These are phyloP conservation scores for Ogataea trehalophila DNA, from an alignment of 805 yeast species.

Conservation along the genomic window DNA sequence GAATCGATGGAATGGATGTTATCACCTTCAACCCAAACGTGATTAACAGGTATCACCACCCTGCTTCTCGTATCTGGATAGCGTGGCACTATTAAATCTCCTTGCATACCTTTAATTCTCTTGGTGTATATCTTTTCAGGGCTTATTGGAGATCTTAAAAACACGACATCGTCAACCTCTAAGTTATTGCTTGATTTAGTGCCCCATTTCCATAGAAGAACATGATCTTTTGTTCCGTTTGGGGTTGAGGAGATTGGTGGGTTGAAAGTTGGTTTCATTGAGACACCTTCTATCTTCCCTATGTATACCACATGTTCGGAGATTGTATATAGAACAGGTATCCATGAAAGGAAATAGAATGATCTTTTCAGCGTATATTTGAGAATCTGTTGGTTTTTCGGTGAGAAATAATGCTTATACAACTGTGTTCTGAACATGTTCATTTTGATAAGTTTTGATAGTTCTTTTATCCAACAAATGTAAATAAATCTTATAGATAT, in stretches of 20 bases:
- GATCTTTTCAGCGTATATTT: constrained; percentile 28
- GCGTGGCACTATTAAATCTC: constrained; percentile 61
- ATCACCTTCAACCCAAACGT: constrained; percentile 95
- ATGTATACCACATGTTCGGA: constrained; percentile 70
- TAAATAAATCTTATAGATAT: neutral
- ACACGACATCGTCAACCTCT: constrained; percentile 63
- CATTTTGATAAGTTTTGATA: too few species aligned
- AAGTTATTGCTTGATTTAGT: constrained; percentile 43
- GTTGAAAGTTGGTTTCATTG: constrained; percentile 89
- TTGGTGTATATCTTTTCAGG: constrained; percentile 76
- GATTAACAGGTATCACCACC: constrained; percentile 68
- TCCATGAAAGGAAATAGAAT: constrained; percentile 54
- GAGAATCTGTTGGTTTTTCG: constrained; percentile 11
- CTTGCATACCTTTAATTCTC: constrained; percentile 70
- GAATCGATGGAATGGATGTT: constrained; percentile 80
- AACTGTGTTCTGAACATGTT: neutral
- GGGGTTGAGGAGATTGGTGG: constrained; percentile 41
- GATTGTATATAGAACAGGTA: constrained; percentile 70
- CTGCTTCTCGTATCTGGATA: constrained; percentile 60
- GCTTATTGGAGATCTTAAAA: constrained; percentile 75
- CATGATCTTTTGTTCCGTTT: constrained; percentile 48
- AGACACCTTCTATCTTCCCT: constrained; percentile 70
- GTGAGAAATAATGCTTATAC: constrained; percentile 2
- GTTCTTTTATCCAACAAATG: too few species aligned
- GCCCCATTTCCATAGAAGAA: constrained; percentile 63